Percentiles rank a stretch among this genome's conserved stretches.
These are phyloP conservation scores for Gracilaria domingensis DNA, from an alignment of 23 red algal species.

Conservation along the genomic window DNA sequence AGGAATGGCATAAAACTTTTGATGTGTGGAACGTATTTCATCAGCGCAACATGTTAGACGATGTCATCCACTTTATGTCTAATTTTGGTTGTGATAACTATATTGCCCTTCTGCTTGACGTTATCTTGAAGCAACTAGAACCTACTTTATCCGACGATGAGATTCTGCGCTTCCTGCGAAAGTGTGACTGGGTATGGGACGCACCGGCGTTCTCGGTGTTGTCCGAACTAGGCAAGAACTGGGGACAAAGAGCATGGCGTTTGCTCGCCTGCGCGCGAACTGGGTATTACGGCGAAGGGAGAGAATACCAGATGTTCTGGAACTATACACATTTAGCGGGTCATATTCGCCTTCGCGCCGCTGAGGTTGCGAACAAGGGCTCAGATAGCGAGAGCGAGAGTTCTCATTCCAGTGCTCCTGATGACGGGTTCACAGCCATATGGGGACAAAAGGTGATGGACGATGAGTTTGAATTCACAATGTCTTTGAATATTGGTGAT, in stretches of 20 bases:
- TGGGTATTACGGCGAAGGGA: slow-evolving; percentile 31
- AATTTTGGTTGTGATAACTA: slow-evolving; percentile 39
- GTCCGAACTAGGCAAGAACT: slow-evolving; percentile 25
- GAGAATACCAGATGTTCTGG: slow-evolving; percentile 49
- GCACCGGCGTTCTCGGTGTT: slow-evolving; percentile 5
- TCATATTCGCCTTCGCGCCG: neutral
- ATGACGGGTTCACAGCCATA: neutral
- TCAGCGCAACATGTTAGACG: slow-evolving; percentile 45
- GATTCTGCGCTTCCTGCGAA: slow-evolving; percentile 37
- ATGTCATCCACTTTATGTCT: slow-evolving; percentile 49
- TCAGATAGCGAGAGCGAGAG: slow-evolving; percentile 42
- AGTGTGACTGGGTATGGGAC: slow-evolving; percentile 50
- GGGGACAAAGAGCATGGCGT: slow-evolving; percentile 42
- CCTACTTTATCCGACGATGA: slow-evolving; percentile 28
- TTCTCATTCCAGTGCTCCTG: slow-evolving; percentile 16
- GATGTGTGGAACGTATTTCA: slow-evolving; percentile 52
- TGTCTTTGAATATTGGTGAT: slow-evolving; percentile 22
- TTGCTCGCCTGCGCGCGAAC: slow-evolving; percentile 30
- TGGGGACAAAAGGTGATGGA: slow-evolving; percentile 35
- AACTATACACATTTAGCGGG: slow-evolving; percentile 2
- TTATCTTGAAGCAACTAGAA: slow-evolving; percentile 45
- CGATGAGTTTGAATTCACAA: slow-evolving; percentile 51
- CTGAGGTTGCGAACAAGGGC: slow-evolving; percentile 25
- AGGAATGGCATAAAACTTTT: slow-evolving; percentile 63
- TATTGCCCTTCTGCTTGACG: slow-evolving; percentile 23